These are phyloP conservation scores for Thermothelomyces thermophilus DNA, from an alignment of 2,329 filamentous ascomycete species.

Conservation along the genomic window DNA sequence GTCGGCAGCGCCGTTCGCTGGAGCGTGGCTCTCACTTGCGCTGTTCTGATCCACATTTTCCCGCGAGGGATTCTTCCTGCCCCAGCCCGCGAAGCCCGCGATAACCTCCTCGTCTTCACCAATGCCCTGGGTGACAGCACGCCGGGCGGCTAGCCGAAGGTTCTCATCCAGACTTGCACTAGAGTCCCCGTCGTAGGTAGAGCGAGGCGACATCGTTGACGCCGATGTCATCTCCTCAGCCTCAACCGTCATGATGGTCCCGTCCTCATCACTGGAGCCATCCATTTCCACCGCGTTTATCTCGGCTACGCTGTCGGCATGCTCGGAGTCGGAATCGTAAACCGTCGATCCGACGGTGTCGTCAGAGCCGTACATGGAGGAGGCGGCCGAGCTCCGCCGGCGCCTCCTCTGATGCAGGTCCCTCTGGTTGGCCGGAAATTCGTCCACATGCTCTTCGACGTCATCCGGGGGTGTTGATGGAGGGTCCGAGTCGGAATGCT, in stretches of 20 bases:
- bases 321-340: conserved; percentile 61
- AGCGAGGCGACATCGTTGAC: conserved; percentile 56
- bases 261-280: conserved; percentile 53
- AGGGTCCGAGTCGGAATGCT: conserved; percentile 37
- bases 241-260: conserved; percentile 76
- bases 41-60: conserved; percentile 3
- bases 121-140: conserved; percentile 67
- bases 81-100: conserved; percentile 67
- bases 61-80: conserved; percentile 43
- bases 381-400: conserved; percentile 60
- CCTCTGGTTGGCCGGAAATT: conserved; percentile 59
- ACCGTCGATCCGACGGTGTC: conserved; percentile 70
- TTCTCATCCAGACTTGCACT: conserved; percentile 71
- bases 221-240: conserved; percentile 69
- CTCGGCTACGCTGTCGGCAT: conserved; percentile 48
- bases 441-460: conserved; percentile 48
- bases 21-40: not conserved
- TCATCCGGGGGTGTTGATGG: conserved; percentile 58
- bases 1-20: conserved; percentile 38
- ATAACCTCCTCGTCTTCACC: conserved; percentile 65
- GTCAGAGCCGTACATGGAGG: conserved; percentile 56
- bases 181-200: conserved; percentile 53
- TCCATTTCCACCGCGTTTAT: conserved; percentile 47
- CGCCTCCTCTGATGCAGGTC: conserved; percentile 56
- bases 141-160: conserved; percentile 64